A percentile compares a stretch with the other conserved stretches of the same genome.
phyloP scores from a whole-genome alignment of 352 stramenopile species.

The Phytophthora fragariaefolia region DNA sequence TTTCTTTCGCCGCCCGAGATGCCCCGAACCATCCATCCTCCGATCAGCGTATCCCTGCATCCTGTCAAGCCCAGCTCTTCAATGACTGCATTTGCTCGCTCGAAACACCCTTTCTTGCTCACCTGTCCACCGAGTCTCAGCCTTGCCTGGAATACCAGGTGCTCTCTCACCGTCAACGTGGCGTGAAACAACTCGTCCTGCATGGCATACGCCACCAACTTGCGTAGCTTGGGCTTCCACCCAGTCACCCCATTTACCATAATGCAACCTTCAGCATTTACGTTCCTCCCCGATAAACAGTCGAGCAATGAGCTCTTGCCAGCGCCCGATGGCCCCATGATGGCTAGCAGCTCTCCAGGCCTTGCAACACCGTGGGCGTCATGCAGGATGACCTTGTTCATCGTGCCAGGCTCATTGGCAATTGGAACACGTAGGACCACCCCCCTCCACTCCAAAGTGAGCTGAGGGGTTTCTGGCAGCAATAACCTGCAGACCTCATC shows the following conservation, averaged over 20 bases:
- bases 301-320: slow-evolving; percentile 94
- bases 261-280: slow-evolving; percentile 53
- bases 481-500: slow-evolving; percentile 5
- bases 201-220: slow-evolving; percentile 66
- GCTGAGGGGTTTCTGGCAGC: slow-evolving; percentile 13
- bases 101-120: slow-evolving; percentile 21
- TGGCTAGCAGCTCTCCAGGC: slow-evolving; percentile 56
- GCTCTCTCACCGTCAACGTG: slow-evolving; percentile 89
- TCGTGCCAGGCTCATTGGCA: slow-evolving; percentile 24
- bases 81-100: slow-evolving; percentile 49
- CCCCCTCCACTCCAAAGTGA: slow-evolving; percentile 47
- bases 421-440: slow-evolving; percentile 34
- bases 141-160: slow-evolving; percentile 83
- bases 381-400: slow-evolving; percentile 56
- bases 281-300: slow-evolving; percentile 89
- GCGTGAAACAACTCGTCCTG: slow-evolving; percentile 90
- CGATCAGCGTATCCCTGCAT: slow-evolving; percentile 57
- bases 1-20: slow-evolving; percentile 84
- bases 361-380: slow-evolving; percentile 46
- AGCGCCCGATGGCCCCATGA: slow-evolving; percentile 71
- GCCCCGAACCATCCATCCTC: slow-evolving; percentile 51
- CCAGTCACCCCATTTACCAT: slow-evolving; percentile 62
- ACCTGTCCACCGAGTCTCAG: slow-evolving; percentile 60
- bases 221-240: slow-evolving; percentile 32
- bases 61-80: slow-evolving; percentile 49